Percentiles rank a stretch among this genome's conserved stretches.
phyloP scores from a whole-genome alignment of 2,329 filamentous ascomycete genomes.

The Diplodia corticola region DNA sequence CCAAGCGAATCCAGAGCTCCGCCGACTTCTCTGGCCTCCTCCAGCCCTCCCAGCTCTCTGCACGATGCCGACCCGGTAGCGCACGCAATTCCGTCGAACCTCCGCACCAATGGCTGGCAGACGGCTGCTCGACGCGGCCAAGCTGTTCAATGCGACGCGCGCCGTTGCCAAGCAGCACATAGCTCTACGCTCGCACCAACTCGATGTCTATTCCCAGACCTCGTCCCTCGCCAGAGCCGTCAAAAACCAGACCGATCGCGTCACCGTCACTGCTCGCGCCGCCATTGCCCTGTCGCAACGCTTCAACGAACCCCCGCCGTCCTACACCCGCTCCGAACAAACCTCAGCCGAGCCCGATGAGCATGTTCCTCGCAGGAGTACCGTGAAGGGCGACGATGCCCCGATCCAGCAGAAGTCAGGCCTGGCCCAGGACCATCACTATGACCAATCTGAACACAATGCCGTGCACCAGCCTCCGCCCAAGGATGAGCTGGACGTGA shows the following conservation, averaged over 20 bases:
- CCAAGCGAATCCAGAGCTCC: background rate
- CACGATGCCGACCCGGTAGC: conserved; percentile 27
- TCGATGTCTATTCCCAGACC: conserved; percentile 64
- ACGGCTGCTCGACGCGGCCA: conserved; percentile 53
- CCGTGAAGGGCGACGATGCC: conserved; percentile 35
- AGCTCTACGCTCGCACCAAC: conserved; percentile 59
- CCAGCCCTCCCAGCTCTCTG: background rate
- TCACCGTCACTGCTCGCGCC: conserved; percentile 62
- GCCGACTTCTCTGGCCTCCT: background rate
- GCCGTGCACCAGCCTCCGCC: conserved; percentile 40
- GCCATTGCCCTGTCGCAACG: conserved; percentile 60
- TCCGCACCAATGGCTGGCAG: conserved; percentile 50
- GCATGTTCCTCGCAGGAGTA: conserved; percentile 35
- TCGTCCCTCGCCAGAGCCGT: conserved; percentile 65
- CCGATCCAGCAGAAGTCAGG: background rate
- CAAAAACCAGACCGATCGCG: conserved; percentile 60
- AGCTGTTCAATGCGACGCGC: conserved; percentile 50
- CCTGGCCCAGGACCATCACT: conserved; percentile 54
- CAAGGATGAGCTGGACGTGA: conserved; percentile 44
- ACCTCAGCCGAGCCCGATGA: conserved; percentile 29
- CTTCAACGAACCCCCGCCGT: conserved; percentile 53
- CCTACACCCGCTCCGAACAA: conserved; percentile 32
- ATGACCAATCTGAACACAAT: conserved; percentile 47
- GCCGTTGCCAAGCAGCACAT: conserved; percentile 56
- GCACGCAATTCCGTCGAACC: background rate